A percentile compares a stretch with the other conserved stretches of the same genome.
Conservation (phyloP, 495 filamentous ascomycete species). For the Aspergillus baeticus region DNA sequence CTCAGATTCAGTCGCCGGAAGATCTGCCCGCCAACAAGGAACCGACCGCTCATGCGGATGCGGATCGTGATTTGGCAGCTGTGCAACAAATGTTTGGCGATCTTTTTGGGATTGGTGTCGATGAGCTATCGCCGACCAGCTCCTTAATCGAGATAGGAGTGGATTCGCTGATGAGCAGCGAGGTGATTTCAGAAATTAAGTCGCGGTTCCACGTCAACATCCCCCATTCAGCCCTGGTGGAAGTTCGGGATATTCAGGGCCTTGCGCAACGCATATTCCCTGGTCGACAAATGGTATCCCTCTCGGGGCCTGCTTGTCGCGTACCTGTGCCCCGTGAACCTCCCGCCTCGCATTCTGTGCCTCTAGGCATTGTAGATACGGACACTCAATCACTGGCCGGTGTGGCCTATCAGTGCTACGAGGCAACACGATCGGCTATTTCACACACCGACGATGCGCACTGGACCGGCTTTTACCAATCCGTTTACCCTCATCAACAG, state of each 20-base stretch:
- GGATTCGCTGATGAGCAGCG: constrained; percentile 43
- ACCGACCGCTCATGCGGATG: no score
- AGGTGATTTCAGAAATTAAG: constrained; percentile 37
- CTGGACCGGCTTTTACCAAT: background rate
- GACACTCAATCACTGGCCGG: no score
- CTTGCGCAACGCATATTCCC: background rate
- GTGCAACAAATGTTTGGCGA: constrained; percentile 3
- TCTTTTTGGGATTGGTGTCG: background rate
- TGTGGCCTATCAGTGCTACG: no score
- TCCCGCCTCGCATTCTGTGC: background rate
- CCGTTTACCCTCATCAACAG: background rate
- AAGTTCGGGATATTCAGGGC: background rate
- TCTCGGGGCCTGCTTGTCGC: no score
- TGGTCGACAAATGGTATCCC: background rate
- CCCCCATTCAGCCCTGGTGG: background rate
- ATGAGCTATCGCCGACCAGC: background rate
- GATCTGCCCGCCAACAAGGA: no score
- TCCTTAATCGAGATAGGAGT: constrained; percentile 32
- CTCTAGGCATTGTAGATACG: no score
- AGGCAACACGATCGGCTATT: background rate
- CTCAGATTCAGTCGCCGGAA: background rate
- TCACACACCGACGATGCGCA: background rate
- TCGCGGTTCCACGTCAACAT: constrained; percentile 15
- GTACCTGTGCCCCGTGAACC: no score
- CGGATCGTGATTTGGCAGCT: background rate